Conservation (phyloP, 2,329 filamentous ascomycete genomes). For the Aspergillus sp. region DNA sequence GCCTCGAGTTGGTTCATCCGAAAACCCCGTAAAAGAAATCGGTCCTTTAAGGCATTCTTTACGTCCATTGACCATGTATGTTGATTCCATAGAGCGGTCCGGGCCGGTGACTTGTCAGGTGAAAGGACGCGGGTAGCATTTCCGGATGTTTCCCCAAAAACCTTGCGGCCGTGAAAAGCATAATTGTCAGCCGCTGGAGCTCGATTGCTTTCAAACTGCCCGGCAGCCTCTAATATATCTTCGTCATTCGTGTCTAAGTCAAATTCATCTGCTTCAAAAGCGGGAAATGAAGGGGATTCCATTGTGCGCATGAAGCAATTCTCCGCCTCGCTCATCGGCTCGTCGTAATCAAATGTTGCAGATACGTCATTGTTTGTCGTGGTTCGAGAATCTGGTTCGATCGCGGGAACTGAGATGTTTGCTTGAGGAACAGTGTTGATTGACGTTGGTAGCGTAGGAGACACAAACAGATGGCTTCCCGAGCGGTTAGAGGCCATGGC, state of each 20-base stretch:
- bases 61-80: constrained; percentile 83
- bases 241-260: constrained; percentile 39
- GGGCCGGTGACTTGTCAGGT: constrained; percentile 25
- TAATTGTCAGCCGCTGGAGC: constrained; percentile 8
- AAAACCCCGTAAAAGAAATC: constrained; percentile 80
- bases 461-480: background rate
- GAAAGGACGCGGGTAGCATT: constrained; percentile 26
- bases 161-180: constrained; percentile 21
- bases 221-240: constrained; percentile 40
- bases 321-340: constrained; percentile 18
- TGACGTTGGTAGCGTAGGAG: constrained; percentile 1
- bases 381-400: constrained; percentile 2
- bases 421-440: constrained; percentile 3
- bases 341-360: constrained; percentile 14
- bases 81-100: constrained; percentile 46
- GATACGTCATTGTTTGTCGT: constrained; percentile 1
- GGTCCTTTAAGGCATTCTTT: constrained; percentile 67
- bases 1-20: constrained; percentile 88
- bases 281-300: constrained; percentile 27
- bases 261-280: constrained; percentile 32
- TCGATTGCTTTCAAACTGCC: constrained; percentile 27
- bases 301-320: constrained; percentile 34
- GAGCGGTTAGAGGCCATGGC: background rate
- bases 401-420: constrained; percentile 1
- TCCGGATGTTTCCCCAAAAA: constrained; percentile 38